Base-by-base conservation (phyloP, 192 early-diverging fungal genomes). In the Paraglomus occultum region DNA sequence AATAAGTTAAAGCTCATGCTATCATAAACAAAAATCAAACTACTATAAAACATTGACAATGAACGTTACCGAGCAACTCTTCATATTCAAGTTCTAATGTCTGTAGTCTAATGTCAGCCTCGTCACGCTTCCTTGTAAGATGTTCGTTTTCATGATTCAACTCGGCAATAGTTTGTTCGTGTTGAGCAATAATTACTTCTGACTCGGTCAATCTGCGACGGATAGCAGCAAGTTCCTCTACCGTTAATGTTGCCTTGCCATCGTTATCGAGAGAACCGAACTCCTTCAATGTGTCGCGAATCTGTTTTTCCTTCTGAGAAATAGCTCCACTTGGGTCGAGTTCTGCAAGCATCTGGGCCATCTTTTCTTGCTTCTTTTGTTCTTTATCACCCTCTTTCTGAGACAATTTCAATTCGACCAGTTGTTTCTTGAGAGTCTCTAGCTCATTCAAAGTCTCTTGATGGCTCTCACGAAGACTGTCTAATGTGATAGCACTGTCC, bases 401-500 rank as follows among this genome's bases (percentile, higher is more conserved):
- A 10, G 81, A 77, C 22, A 66, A 71, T 17, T 77, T 73, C 60
- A 88, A 73, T 66, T 89, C 83, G 57, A 74, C 70, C 39, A 91
- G 54, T 22, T 81, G 74, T 63, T 89, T 87, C 83, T 91, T 93
- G 65, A 87, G 80, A 50, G 83, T 81, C 5, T 95, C 91, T 14
- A 97, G 73, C 71, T 94, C 91, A 42, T 76, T 78, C 40, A 77
- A 74, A 40, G 94, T 77, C 65, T 97, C 95, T 23, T 72, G 66
- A 71, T 96, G 95, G 39, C 84, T 88, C 75, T 98, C 95, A 46
- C 89, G 91, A 51, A 96, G 77, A 76, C 85, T 88, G 44, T 99
- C 96, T 7, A 96, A 81, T n/a, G 85, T 92, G 64, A 99, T 94
- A 59, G 85, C 77, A 20, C 84, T 86, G 73, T 99, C 97, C 78